Evolutionary conservation across 805 yeast species (phyloP).

Genomic region (Monosporozyma aerobia): DNA sequence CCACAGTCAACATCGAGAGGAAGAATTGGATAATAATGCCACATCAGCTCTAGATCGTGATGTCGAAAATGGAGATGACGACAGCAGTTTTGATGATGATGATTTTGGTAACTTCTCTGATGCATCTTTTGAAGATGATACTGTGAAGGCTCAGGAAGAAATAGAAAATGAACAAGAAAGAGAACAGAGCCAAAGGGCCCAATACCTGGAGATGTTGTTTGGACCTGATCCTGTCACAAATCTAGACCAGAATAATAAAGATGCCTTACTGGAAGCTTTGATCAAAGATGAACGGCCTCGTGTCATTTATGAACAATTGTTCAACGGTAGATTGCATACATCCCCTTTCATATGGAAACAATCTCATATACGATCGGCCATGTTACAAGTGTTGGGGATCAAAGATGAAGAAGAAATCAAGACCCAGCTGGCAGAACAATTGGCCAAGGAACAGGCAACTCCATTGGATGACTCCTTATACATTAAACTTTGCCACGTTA

Average conservation of each 20-base stretch:
- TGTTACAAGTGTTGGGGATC: constrained; percentile 22
- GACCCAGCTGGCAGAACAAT: background rate
- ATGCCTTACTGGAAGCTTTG: constrained; percentile 9
- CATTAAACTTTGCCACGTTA: constrained; percentile 5
- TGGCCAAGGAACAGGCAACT: background rate
- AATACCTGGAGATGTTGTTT: constrained; percentile 5
- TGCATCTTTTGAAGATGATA: constrained; percentile 20
- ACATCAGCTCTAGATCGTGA: background rate
- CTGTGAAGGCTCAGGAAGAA: background rate
- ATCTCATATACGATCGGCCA: constrained; percentile 17
- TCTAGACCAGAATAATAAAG: background rate
- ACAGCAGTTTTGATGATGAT: constrained; percentile 13
- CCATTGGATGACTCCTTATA: constrained; percentile 18
- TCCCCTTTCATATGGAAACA: constrained; percentile 24
- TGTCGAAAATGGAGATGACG: constrained; percentile 5
- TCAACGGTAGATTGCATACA: constrained; percentile 13
- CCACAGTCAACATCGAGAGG: background rate
- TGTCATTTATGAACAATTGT: constrained; percentile 26
- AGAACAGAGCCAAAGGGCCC: background rate
- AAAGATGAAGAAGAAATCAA: constrained; percentile 7
- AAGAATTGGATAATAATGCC: background rate
- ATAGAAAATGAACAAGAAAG: background rate
- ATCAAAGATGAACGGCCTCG: constrained; percentile 22
- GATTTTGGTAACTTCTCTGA: constrained; percentile 31
- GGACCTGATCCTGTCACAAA: background rate